Evolutionary conservation across 23 red algal species (phyloP), one percentile per base, ranked within the genome.

Genomic region (Cyanidioschyzon merolae): DNA sequence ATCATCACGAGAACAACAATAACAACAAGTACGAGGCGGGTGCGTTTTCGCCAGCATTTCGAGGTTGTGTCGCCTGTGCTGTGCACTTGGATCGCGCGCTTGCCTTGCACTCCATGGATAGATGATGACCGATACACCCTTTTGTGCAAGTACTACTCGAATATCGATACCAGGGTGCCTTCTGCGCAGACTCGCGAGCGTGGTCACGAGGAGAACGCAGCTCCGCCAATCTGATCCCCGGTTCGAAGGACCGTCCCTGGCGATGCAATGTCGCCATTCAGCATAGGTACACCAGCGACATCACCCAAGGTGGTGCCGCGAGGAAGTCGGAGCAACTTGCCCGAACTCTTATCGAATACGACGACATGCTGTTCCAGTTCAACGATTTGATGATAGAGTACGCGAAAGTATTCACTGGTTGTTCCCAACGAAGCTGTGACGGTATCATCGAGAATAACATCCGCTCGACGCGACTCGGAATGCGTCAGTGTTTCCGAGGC

Each of bases 391-490:
- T 71, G 63, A 25, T 35, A 35, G 7, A 71, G 63, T 27, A 35
- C 63, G 12, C 21, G 21, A 7, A 71, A 35, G 30, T 71, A 71
- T 71, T 35, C n/a, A 71, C 12, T 71, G 63, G 7, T 7, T 27
- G 63, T 32, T 3, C 32, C 63, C 63, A 71, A 27, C 16, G 63
- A 32, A 3, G 63, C 63, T 7, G 63, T 71, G 12, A 71, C 63
- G n/a, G 63, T 35, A 71, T 71, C 63, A 71, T 71, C 63, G 12
- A 71, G 63, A 7, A 71, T 27, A 7, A 71, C 63, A 3, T 71
- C 63, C 3, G 7, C 63, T 54, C 45, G 7, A 54, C 12, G 7
- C 12, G 45, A 7, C 12, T 15, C 21, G 12, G 45, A 54, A 54
- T 54, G 45, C 45, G 21, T 21, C 21, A 7, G 12, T 15, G 45